Conservation (phyloP, 139 green algal genomes). For the Micromonas commoda region DNA sequence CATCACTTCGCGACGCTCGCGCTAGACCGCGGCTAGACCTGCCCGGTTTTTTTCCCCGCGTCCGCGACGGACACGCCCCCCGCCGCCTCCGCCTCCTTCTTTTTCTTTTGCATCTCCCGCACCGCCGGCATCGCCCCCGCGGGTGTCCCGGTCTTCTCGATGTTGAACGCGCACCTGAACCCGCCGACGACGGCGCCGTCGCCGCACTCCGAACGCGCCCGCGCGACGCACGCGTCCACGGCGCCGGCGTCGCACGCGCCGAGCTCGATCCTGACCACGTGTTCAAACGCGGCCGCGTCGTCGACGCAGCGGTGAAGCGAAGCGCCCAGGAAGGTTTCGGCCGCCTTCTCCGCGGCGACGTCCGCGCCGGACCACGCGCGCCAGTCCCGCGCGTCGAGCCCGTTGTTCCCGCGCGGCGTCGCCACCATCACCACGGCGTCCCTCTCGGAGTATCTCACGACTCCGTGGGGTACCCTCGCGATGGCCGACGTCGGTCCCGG, state of each 20-base stretch:
- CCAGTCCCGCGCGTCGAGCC: neutral
- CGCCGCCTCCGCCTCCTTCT: neutral
- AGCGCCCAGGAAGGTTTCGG: neutral
- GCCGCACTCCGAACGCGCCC: neutral
- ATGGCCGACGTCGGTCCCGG: neutral
- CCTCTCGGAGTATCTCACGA: neutral
- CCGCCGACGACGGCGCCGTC: neutral
- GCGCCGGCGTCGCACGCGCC: neutral
- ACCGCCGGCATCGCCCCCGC: constrained; percentile 9
- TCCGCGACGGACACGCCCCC: no score
- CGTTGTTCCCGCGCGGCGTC: neutral
- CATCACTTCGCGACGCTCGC: no score
- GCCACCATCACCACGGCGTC: constrained; percentile 1
- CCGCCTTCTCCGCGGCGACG: neutral
- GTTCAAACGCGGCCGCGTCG: neutral
- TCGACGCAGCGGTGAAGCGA: neutral
- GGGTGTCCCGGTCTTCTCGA: constrained; percentile 13
- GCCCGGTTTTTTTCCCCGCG: no score
- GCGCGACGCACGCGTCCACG: neutral
- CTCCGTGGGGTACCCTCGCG: neutral
- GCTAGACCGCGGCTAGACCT: no score
- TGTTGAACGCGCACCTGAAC: constrained; percentile 17
- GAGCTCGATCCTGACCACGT: neutral
- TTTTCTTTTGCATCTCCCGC: constrained; percentile 12
- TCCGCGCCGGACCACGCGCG: neutral